phyloP scores from a whole-genome alignment of 768 basidiomycete species.

The Daedaleopsis sinensis region DNA sequence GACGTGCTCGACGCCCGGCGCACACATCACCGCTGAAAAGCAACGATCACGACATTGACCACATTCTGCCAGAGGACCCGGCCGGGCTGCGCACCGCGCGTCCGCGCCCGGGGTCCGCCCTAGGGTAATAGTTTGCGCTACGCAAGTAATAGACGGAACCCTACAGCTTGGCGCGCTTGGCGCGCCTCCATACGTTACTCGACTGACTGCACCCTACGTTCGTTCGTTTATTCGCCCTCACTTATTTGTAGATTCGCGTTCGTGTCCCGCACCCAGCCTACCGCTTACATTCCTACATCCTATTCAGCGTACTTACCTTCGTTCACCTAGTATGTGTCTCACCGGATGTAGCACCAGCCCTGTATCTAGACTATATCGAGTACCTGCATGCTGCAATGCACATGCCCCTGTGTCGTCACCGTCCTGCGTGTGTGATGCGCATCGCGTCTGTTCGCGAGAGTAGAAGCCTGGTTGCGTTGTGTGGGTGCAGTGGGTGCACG shows the following conservation, averaged over 20 bases:
- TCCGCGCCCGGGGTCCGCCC: background rate
- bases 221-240: constrained; percentile 3
- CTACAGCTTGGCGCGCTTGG: background rate
- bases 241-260: constrained; percentile 1
- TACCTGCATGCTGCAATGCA: background rate
- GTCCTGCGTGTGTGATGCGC: background rate
- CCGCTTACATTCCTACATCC: background rate
- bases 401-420: background rate
- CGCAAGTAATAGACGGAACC: constrained; percentile 2
- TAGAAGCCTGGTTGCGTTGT: too few relatives aligned
- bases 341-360: constrained; percentile 5
- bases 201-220: background rate
- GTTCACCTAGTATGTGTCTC: constrained; percentile 4
- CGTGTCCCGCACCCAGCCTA: background rate
- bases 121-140: constrained; percentile 2
- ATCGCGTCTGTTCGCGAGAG: background rate
- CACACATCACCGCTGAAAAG: background rate
- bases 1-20: background rate
- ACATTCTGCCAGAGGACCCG: background rate
- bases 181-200: background rate
- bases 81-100: background rate
- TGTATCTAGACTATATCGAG: constrained; percentile 1
- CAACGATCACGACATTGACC: background rate
- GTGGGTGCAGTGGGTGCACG: too few relatives aligned
- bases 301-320: background rate